Evolutionary conservation across 169 alveolate species (phyloP), one percentile per base, ranked within the genome.

Genomic region (Eimeria sp.): DNA sequence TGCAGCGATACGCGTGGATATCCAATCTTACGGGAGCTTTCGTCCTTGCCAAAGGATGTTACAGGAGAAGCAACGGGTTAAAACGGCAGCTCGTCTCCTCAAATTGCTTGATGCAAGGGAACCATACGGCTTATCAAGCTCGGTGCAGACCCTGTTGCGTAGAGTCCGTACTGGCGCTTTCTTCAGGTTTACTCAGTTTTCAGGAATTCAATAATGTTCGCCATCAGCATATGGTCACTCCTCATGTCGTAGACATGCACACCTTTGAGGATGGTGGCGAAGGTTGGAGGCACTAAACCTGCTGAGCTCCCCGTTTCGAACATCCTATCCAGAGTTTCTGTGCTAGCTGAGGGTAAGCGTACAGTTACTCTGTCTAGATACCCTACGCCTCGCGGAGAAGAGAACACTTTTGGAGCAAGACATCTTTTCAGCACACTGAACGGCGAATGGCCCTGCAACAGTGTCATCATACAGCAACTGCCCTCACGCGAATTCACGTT

Each of bases 251-350:
- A 80, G 45, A 47, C 43, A 4, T 80, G 89, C 13, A 51, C 67
- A 14, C 89, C 89, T 67, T 80, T 45, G 67, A 22, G 89, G 20
- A 80, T 80, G 40, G 89, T 22, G n/a, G 89, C 63, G n/a, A 80
- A 47, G 5, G n/a, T 18, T 45, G 43, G 22, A 34, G 89, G 89
- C 25, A 80, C 70, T 16, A 11, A 2, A n/a, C 20, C 67, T 40
- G 7, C 47, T 10, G 11, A 16, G 13, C 45, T 34, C 14, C 45
- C 51, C 18, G 25, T 13, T 5, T 7, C 16, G n/a, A 80, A 3
- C 43, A 18, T 18, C 4, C 40, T 18, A 6, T 45, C 67, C 14
- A 80, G 6, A 4, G 22, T 47, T 51, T 5, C 11, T 25, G 45
- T 45, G 70, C 89, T 80, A 67, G 34, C 0, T 13, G 47, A 5